Conservation (phyloP, 768 basidiomycete species). For the Sporobolomyces pararoseus region DNA sequence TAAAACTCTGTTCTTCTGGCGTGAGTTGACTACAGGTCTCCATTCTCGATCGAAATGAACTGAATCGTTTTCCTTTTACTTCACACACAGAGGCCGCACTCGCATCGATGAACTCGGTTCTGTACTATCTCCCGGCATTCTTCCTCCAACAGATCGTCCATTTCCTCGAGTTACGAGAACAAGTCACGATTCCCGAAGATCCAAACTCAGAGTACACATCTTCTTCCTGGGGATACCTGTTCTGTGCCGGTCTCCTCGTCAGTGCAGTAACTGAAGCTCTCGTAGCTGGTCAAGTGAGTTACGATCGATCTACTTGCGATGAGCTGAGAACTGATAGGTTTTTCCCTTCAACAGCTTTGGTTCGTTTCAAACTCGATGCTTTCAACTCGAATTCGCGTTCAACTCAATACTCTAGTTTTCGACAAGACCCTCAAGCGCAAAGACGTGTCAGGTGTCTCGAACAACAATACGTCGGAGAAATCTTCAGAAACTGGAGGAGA, state of each 20-base stretch:
- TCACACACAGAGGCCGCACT: slow-evolving; percentile 30
- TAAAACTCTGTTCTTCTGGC: slow-evolving; percentile 20
- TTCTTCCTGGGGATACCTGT: slow-evolving; percentile 35
- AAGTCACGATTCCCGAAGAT: slow-evolving; percentile 7
- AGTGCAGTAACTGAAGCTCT: slow-evolving; percentile 34
- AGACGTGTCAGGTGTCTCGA: slow-evolving; percentile 35
- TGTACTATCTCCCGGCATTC: slow-evolving; percentile 45
- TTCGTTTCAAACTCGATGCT: slow-evolving; percentile 38
- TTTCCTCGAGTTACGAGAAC: slow-evolving; percentile 36
- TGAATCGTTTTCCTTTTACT: too few relatives aligned
- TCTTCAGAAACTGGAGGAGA: not conserved
- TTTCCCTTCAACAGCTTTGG: not conserved
- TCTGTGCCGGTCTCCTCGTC: slow-evolving; percentile 37
- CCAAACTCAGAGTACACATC: slow-evolving; percentile 4
- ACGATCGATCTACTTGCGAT: not conserved
- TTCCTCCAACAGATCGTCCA: slow-evolving; percentile 44
- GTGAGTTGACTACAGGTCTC: too few relatives aligned
- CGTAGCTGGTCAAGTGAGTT: slow-evolving; percentile 39
- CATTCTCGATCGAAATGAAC: too few relatives aligned
- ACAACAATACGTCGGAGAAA: not conserved
- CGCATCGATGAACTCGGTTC: slow-evolving; percentile 17
- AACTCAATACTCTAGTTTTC: slow-evolving; percentile 46
- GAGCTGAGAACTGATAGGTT: too few relatives aligned
- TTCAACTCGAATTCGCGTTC: slow-evolving; percentile 39
- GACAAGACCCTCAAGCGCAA: slow-evolving; percentile 44